phyloP scores from a whole-genome alignment of 345 rosid genomes.

The Passiflora organensis region DNA sequence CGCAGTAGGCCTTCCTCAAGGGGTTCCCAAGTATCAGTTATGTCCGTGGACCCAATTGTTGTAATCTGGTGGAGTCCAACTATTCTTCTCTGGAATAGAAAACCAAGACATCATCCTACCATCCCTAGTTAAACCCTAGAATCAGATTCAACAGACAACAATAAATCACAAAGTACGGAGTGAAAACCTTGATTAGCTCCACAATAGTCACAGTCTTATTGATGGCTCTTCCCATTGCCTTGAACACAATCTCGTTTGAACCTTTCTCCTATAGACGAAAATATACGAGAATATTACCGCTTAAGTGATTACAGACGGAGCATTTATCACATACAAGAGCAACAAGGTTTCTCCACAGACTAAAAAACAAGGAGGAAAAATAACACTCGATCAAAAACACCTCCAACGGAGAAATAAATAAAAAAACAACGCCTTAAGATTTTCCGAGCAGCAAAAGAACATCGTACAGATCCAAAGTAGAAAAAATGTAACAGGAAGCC shows the following conservation, averaged over 20 bases:
- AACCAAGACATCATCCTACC: slow-evolving; percentile 15
- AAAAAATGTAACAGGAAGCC: background rate
- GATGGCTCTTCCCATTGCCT: slow-evolving; percentile 99
- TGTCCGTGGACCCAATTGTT: slow-evolving; percentile 83
- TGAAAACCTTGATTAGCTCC: slow-evolving; percentile 77
- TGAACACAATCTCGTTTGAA: slow-evolving; percentile 66
- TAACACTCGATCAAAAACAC: background rate
- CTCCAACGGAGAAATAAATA: background rate
- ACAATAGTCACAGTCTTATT: slow-evolving; percentile 89
- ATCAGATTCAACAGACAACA: no score
- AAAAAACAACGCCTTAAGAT: no score
- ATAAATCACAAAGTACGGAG: background rate
- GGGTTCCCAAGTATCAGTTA: slow-evolving; percentile 93
- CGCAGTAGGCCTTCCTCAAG: slow-evolving; percentile 93
- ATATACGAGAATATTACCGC: no score
- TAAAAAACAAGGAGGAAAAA: background rate
- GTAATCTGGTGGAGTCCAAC: slow-evolving; percentile 89
- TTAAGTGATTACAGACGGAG: background rate
- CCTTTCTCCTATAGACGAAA: slow-evolving; percentile 86
- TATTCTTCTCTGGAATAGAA: slow-evolving; percentile 69
- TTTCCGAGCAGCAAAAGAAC: background rate
- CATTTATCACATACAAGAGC: background rate
- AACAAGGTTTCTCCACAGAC: no score
- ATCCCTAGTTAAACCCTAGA: no score
- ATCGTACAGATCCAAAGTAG: background rate